phyloP scores from a whole-genome alignment of 805 yeast species.

The Candida caryicola region DNA sequence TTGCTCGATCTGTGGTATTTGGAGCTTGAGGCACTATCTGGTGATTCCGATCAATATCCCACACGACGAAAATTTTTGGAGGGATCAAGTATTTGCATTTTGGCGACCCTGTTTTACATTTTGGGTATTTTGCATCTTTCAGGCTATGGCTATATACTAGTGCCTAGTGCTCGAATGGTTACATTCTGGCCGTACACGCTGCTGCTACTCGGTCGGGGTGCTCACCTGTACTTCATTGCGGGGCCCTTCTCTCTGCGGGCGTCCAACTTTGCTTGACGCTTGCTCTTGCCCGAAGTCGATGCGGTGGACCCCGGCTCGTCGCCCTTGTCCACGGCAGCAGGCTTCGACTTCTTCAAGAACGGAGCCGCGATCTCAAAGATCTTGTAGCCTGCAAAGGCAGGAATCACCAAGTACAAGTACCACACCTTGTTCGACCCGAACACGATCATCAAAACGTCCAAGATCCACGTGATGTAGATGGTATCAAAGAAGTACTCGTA shows the following conservation, averaged over 20 bases:
- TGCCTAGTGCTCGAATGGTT: no score
- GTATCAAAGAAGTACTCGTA: constrained; percentile 73
- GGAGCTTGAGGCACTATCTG: no score
- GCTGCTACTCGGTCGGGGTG: neutral
- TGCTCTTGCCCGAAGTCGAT: constrained; percentile 17
- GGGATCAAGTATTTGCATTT: no score
- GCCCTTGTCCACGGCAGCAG: constrained; percentile 1
- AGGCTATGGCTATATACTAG: no score
- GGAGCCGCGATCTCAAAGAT: constrained; percentile 34
- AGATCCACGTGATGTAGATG: constrained; percentile 60
- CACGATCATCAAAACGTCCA: constrained; percentile 51
- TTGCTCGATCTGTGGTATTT: no score
- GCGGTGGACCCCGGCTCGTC: neutral
- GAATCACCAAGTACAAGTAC: constrained; percentile 51
- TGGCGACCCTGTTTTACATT: no score
- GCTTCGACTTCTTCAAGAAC: constrained; percentile 10
- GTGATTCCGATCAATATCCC: no score
- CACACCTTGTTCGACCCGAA: constrained; percentile 61
- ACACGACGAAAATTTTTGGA: neutral
- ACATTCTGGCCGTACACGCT: no score
- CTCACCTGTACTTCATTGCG: constrained; percentile 16
- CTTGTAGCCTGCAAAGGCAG: constrained; percentile 51
- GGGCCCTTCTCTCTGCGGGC: constrained; percentile 28
- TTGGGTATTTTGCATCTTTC: neutral
- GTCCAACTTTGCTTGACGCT: constrained; percentile 27